Evolutionary conservation across 768 basidiomycete species (phyloP), one percentile per base, ranked within the genome.

Genomic region (Mycena vitilis): DNA sequence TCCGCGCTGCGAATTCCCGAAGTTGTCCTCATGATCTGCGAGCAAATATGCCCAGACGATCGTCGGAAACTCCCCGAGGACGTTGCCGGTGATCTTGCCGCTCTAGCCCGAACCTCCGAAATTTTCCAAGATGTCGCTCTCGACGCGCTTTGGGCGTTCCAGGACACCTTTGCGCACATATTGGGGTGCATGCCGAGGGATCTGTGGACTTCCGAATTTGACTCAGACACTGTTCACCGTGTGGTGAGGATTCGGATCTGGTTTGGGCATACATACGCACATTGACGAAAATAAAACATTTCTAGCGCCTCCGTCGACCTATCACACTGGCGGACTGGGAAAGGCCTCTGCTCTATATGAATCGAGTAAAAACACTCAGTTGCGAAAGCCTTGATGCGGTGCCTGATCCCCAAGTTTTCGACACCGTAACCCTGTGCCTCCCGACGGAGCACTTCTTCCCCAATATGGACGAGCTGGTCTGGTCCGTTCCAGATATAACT

Each of bases 391-490:
- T 23, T 2, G 23, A 2, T 3, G 25, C 42, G 5, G 22, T 22
- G 12, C 56, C 40, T 5, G 40, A 38, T 18, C 8, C 37, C 9
- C 38, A 12, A 11, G 22, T 57, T 13, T 57, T 57, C 42, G 56
- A 57, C 16, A 44, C 56, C 0, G 23, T 44, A 3, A 57, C 22
- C 15, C 18, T 44, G 23, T 42, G 22, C 23, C 56, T 25, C 16
- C 56, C 56, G 23, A 30, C 11, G 12, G 56, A 44, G 13, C 40
- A 57, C 23, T 57, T 57, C 40, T 57, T 57, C 40, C 56, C 56
- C 22, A 57, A 57, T 44, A 47, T 47, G 10, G 45, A 1, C 45
- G 20, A 16, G 20, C 45, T 47, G 3, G 8, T 47, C 45, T 47
- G 45, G 45, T 47, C 8, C 45, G 4, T 20, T 47, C 16, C 45